These are phyloP conservation scores for Alternaria sp. DNA, from an alignment of 2,329 filamentous ascomycete genomes.

Conservation along the genomic window DNA sequence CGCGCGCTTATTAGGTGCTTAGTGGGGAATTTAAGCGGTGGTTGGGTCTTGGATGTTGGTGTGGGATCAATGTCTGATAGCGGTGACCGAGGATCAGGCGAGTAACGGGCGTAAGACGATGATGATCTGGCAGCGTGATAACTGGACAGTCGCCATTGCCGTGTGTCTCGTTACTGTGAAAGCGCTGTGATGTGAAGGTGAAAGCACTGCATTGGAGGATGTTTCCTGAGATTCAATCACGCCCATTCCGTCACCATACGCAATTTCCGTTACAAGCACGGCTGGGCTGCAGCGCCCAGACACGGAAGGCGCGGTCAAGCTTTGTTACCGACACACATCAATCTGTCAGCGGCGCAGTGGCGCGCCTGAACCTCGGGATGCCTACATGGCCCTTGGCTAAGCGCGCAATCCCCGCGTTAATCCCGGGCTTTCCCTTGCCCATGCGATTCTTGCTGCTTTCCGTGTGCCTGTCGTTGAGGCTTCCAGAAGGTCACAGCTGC, in stretches of 20 bases:
- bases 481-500: constrained; percentile 5
- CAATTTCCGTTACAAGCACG: neutral
- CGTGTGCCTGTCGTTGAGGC: neutral
- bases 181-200: neutral
- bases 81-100: constrained; percentile 7
- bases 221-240: neutral
- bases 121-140: neutral
- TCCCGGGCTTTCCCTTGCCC: constrained; percentile 1
- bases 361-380: neutral
- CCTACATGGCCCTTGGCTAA: neutral
- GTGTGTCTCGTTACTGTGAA: neutral
- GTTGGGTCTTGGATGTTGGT: neutral
- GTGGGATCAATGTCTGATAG: neutral
- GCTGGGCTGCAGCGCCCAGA: constrained; percentile 8
- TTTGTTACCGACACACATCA: neutral
- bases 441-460: neutral
- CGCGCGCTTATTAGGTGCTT: neutral
- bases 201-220: neutral
- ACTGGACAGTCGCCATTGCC: neutral
- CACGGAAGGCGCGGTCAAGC: constrained; percentile 12
- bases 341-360: constrained; percentile 2
- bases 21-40: constrained; percentile 1
- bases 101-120: neutral
- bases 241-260: neutral
- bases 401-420: constrained; percentile 11